phyloP scores from a whole-genome alignment of 176 grass and related monocot species.

The Oryza officinalis region DNA sequence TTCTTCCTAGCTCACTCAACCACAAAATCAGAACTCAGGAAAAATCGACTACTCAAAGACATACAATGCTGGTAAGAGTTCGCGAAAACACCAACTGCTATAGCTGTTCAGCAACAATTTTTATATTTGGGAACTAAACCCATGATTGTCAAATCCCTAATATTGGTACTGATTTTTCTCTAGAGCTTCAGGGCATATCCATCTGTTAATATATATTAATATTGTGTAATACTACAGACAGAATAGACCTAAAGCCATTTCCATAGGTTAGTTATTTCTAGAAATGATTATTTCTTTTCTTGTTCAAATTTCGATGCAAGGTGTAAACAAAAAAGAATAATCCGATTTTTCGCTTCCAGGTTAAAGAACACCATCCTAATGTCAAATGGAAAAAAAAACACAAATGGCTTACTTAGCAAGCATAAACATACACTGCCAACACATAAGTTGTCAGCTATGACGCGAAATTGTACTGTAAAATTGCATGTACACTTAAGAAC shows the following conservation, averaged over 20 bases:
- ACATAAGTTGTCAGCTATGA: not conserved
- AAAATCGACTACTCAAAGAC: not conserved
- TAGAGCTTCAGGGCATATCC: not conserved
- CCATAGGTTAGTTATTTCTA: not conserved
- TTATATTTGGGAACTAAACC: not conserved
- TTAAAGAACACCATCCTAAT: not conserved
- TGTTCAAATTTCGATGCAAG: not conserved
- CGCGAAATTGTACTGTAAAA: not conserved
- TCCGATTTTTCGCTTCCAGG: constrained; percentile 1
- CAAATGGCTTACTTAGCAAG: not conserved
- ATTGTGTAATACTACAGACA: not conserved
- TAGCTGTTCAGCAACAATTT: not conserved
- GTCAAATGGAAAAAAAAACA: not conserved
- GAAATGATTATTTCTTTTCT: not conserved
- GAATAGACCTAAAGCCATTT: not conserved
- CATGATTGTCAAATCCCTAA: not conserved
- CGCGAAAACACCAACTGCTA: not conserved
- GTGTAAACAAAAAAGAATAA: not conserved
- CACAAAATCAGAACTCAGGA: not conserved
- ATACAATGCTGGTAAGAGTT: not conserved
- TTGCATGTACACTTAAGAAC: not conserved
- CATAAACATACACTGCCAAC: not conserved
- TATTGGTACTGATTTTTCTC: not conserved
- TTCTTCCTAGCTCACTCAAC: not conserved
- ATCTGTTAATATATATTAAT: not conserved